A percentile compares a stretch with the other conserved stretches of the same genome.
Conservation (phyloP, 1,139 yeast species). For the Lodderomyces pseudojiufengensis region DNA sequence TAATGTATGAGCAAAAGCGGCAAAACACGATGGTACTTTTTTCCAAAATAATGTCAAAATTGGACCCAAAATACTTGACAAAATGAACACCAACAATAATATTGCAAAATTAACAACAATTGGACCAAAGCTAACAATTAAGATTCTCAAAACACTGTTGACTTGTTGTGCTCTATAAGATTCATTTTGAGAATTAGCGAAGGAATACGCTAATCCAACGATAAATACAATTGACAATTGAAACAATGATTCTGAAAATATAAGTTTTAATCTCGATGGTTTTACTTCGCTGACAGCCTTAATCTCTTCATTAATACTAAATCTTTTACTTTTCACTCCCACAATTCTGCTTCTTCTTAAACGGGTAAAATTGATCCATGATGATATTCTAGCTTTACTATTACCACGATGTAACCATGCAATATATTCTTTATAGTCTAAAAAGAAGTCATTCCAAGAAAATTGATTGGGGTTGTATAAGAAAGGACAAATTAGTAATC, state of each 20-base stretch:
- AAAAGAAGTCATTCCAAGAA: constrained; percentile 44
- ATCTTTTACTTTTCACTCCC: constrained; percentile 36
- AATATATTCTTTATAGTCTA: constrained; percentile 42
- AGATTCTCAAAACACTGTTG: constrained; percentile 36
- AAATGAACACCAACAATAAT: constrained; percentile 33
- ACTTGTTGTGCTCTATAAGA: constrained; percentile 24
- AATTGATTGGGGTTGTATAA: constrained; percentile 52
- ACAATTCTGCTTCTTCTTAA: constrained; percentile 39
- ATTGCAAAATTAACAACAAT: constrained; percentile 40
- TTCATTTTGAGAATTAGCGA: constrained; percentile 45
- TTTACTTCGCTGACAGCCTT: constrained; percentile 30
- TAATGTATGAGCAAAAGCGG: constrained; percentile 41
- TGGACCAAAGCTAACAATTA: constrained; percentile 45
- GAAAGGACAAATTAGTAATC: constrained; percentile 46
- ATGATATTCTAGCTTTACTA: constrained; percentile 21
- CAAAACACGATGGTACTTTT: constrained; percentile 41
- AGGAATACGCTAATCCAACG: constrained; percentile 39
- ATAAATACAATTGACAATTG: constrained; percentile 25
- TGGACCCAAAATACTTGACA: constrained; percentile 48
- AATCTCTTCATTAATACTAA: constrained; percentile 20
- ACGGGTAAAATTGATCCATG: constrained; percentile 44
- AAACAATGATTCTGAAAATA: constrained; percentile 29
- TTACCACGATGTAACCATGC: constrained; percentile 48
- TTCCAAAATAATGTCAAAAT: constrained; percentile 31
- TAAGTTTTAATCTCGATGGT: constrained; percentile 37